Evolutionary conservation across 306 rosid genomes (phyloP).

Genomic region (Inga oerstediana): DNA sequence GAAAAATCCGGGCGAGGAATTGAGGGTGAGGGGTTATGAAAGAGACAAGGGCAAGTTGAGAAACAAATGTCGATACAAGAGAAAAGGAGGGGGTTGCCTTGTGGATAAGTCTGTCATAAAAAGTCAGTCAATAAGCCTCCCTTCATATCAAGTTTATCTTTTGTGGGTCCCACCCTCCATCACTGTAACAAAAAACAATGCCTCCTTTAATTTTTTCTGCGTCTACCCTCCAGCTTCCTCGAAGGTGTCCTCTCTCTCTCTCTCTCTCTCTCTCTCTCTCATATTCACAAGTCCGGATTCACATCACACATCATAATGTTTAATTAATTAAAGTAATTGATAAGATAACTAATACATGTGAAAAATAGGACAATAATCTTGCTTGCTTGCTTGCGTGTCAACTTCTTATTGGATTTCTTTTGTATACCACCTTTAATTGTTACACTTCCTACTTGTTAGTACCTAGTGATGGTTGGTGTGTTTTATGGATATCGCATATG

Average conservation of each 20-base stretch:
- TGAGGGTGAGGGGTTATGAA: not conserved
- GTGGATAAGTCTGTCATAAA: constrained; percentile 48
- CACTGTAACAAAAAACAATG: constrained; percentile 24
- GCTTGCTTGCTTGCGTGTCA: not conserved
- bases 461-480: too few species aligned
- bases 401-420: not conserved
- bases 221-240: not conserved
- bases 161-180: constrained; percentile 30
- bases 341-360: too few species aligned
- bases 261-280: not conserved
- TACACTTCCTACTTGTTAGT: too few species aligned
- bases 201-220: not conserved
- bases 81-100: not conserved
- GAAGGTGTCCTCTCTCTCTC: not conserved
- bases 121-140: constrained; percentile 33
- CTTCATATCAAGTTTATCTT: not conserved
- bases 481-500: too few species aligned
- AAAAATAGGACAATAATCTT: not conserved
- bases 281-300: not conserved
- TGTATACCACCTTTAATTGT: too few species aligned
- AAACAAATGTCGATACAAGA: constrained; percentile 40
- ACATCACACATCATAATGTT: not conserved
- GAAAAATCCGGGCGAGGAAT: not conserved
- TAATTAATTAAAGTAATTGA: not conserved
- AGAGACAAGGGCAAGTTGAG: not conserved